Conservation (phyloP, 106 monocot species). For the Amphibolis antarctica region DNA sequence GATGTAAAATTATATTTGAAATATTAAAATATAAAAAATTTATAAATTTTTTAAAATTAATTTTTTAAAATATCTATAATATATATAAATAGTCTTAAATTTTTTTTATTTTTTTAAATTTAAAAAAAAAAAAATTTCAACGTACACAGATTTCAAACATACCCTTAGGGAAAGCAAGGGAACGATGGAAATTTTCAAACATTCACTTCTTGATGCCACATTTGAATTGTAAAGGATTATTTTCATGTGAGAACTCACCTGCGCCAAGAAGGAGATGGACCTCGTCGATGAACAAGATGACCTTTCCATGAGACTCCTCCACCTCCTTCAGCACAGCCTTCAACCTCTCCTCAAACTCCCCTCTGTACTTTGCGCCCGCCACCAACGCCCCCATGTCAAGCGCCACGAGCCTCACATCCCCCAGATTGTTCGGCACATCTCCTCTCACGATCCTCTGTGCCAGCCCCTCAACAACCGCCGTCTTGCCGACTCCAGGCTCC, state of each 20-base stretch:
- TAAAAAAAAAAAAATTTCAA: too few species aligned
- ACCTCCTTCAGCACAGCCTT: conserved; percentile 62
- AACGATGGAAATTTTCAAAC: too few species aligned
- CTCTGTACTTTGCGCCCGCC: conserved; percentile 50
- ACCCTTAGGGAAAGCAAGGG: too few species aligned
- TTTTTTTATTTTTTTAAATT: too few species aligned
- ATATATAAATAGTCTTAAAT: too few species aligned
- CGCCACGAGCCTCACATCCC: conserved; percentile 43
- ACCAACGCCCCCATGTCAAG: conserved; percentile 59
- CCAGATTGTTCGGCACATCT: conserved; percentile 48
- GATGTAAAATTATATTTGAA: too few species aligned
- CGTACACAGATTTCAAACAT: too few species aligned
- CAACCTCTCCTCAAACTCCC: conserved; percentile 58
- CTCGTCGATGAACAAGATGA: conserved; percentile 67
- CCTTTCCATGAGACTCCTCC: conserved; percentile 53
- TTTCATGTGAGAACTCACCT: conserved; percentile 3
- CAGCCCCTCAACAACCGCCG: conserved; percentile 59
- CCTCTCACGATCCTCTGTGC: conserved; percentile 59
- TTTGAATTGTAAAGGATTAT: not conserved
- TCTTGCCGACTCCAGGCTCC: conserved; percentile 73
- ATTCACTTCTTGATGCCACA: not conserved
- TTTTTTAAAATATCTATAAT: too few species aligned
- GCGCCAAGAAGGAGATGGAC: conserved; percentile 63
- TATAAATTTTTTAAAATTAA: too few species aligned
- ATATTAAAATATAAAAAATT: too few species aligned